Conservation (phyloP, 495 filamentous ascomycete genomes). For the Pseudomonodictys pantanalensis region DNA sequence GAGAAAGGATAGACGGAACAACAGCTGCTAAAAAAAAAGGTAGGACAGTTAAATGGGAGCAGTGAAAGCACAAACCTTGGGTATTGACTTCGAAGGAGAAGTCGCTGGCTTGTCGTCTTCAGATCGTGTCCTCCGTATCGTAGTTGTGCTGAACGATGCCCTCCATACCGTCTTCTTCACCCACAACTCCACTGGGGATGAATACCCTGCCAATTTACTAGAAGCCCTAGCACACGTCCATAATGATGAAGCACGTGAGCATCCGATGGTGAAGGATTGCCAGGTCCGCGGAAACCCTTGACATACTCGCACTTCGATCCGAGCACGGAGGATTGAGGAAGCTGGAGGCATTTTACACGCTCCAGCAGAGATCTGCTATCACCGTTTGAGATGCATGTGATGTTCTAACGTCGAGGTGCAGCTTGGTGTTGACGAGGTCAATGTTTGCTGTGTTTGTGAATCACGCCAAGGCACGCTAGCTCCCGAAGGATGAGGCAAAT, state of each 20-base stretch:
- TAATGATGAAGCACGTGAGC: constrained; percentile 12
- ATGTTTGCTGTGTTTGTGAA: not conserved
- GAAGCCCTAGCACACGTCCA: not conserved
- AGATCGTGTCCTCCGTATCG: not conserved
- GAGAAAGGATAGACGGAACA: too few species aligned
- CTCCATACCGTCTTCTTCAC: not conserved
- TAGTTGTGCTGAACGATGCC: constrained; percentile 1
- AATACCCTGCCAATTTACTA: not conserved
- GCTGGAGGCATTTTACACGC: not conserved
- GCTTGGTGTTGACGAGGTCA: not conserved
- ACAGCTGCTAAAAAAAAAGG: too few species aligned
- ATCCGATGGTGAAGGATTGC: not conserved
- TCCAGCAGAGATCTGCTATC: not conserved
- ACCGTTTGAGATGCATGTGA: not conserved
- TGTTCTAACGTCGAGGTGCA: not conserved
- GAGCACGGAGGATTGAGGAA: not conserved
- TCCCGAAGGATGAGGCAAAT: not conserved
- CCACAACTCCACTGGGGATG: not conserved
- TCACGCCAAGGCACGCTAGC: not conserved
- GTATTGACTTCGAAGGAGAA: not conserved
- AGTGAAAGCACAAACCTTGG: too few species aligned
- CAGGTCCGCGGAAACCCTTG: not conserved
- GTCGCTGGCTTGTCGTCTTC: not conserved
- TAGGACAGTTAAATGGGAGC: too few species aligned
- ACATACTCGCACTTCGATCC: not conserved